Percentiles rank a stretch among this genome's conserved stretches.
Evolutionary conservation across 495 filamentous ascomycete genomes (phyloP).

Genomic region (Lasiosphaeria ovina): DNA sequence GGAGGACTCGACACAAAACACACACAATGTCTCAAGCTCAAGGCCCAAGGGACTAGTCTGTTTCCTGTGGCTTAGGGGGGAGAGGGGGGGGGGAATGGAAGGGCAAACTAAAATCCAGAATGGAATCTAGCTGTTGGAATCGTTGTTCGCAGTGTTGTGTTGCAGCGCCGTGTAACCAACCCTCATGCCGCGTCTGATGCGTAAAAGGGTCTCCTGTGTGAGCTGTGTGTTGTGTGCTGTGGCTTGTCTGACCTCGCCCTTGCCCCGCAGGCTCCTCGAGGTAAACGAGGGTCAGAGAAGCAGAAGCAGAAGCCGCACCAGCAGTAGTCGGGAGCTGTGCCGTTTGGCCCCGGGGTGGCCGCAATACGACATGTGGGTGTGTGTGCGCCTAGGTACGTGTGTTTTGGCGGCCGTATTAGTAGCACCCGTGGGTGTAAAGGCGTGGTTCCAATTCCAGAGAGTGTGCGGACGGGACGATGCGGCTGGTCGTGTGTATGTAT

Average conservation of each 20-base stretch:
- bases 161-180: conserved; percentile 38
- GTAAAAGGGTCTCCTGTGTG: conserved; percentile 14
- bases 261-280: conserved; percentile 13
- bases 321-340: conserved; percentile 24
- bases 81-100: too few relatives aligned
- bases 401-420: conserved; percentile 31
- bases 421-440: conserved; percentile 23
- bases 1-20: conserved; percentile 1
- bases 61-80: too few relatives aligned
- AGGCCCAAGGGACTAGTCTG: too few relatives aligned
- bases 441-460: conserved; percentile 17
- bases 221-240: conserved; percentile 6
- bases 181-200: conserved; percentile 31
- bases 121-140: conserved; percentile 16
- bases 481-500: conserved; percentile 16
- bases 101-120: too few relatives aligned
- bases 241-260: conserved; percentile 15
- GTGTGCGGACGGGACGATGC: conserved; percentile 8
- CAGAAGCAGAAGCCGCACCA: neutral
- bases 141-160: conserved; percentile 16
- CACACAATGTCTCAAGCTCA: conserved; percentile 25
- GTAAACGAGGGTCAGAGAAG: neutral
- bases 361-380: conserved; percentile 26
- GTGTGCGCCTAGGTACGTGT: neutral
- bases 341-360: conserved; percentile 25